These are phyloP conservation scores for Moricandia moricandioides DNA, from an alignment of 345 rosid genomes.

Conservation along the genomic window DNA sequence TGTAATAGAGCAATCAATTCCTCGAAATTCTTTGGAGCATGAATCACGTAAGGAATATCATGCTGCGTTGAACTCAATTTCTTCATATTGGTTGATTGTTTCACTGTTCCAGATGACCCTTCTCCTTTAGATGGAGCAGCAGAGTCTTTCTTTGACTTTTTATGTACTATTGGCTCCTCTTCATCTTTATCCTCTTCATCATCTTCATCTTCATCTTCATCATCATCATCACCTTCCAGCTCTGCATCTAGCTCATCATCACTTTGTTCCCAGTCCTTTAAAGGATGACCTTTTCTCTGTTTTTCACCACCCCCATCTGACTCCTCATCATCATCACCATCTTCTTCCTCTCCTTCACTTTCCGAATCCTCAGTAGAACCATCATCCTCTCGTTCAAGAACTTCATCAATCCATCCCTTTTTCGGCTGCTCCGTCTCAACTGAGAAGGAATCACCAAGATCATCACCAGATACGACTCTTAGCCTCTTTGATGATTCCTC, in stretches of 20 bases:
- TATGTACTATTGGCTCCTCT: constrained; percentile 33
- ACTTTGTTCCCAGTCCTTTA: constrained; percentile 91
- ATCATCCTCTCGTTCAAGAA: constrained; percentile 64
- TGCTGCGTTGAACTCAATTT: constrained; percentile 33
- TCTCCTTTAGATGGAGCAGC: constrained; percentile 16
- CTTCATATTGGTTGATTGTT: constrained; percentile 30
- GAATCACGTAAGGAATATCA: constrained; percentile 70
- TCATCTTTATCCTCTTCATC: constrained; percentile 38
- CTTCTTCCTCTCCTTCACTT: constrained; percentile 41
- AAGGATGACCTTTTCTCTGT: constrained; percentile 30
- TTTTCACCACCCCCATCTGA: constrained; percentile 49
- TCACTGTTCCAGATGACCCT: constrained; percentile 16
- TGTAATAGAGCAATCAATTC: constrained; percentile 61
- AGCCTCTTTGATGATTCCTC: constrained; percentile 40
- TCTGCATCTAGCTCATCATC: constrained; percentile 63
- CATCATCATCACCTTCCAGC: constrained; percentile 46
- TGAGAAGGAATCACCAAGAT: constrained; percentile 87
- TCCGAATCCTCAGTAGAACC: constrained; percentile 61
- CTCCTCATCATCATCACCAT: constrained; percentile 36
- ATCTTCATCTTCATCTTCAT: not conserved
- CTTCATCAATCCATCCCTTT: constrained; percentile 88
- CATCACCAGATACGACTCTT: constrained; percentile 70
- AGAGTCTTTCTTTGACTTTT: constrained; percentile 38
- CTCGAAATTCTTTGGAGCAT: constrained; percentile 71
- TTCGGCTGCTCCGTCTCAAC: constrained; percentile 53